Evolutionary conservation across 371 early-diverging fungal species (phyloP).

Genomic region (Phascolomyces articulosus): DNA sequence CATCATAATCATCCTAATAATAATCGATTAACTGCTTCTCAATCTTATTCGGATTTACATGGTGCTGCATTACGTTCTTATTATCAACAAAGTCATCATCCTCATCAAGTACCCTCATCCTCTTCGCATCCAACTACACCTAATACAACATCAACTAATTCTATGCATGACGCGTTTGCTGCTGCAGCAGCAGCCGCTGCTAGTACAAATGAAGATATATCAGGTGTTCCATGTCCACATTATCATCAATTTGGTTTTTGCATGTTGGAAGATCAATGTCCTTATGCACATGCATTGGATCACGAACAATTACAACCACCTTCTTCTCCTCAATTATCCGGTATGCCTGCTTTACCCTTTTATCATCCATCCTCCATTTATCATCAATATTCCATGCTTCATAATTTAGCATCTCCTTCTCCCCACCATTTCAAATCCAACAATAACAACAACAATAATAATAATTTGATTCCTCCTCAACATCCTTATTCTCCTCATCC

Average conservation of each 20-base stretch:
- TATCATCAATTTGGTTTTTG: conserved; percentile 67
- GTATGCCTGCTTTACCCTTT: conserved; percentile 8
- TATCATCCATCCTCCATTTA: conserved; percentile 15
- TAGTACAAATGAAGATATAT: conserved; percentile 2
- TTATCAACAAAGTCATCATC: conserved; percentile 2
- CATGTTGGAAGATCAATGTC: conserved; percentile 60
- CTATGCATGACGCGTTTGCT: conserved; percentile 15
- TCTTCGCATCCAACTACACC: neutral
- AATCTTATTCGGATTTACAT: conserved; percentile 36
- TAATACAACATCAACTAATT: neutral
- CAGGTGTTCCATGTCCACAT: conserved; percentile 25
- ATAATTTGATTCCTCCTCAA: conserved; percentile 5
- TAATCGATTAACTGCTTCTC: conserved; percentile 25
- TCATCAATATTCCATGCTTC: conserved; percentile 20
- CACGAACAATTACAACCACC: conserved; percentile 14
- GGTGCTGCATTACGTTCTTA: conserved; percentile 22
- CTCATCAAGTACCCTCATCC: too few relatives aligned
- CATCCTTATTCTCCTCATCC: neutral
- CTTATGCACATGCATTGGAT: conserved; percentile 46
- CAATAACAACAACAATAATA: neutral
- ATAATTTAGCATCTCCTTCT: conserved; percentile 11
- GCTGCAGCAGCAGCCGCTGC: neutral
- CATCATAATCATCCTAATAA: too few relatives aligned
- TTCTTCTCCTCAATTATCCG: conserved; percentile 14
- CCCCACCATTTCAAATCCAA: neutral